Evolutionary conservation across 306 rosid genomes (phyloP).

Genomic region (Alnus rubra): DNA sequence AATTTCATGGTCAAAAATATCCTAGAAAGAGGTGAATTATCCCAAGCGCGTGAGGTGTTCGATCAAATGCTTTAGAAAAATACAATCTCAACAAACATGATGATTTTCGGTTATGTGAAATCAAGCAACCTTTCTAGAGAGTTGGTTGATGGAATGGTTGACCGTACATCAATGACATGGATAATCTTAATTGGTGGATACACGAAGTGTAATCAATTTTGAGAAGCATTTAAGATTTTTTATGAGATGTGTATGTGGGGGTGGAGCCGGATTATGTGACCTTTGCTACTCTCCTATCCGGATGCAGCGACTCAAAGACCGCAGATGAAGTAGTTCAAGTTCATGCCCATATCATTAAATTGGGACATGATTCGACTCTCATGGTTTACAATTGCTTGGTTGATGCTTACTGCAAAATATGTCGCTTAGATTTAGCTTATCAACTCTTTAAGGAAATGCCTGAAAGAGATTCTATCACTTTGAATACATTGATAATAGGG

Average conservation of each 20-base stretch:
- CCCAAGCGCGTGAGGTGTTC: conserved; percentile 55
- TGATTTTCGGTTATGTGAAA: conserved; percentile 67
- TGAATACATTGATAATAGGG: conserved; percentile 78
- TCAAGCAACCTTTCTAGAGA: conserved; percentile 54
- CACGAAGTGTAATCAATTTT: conserved; percentile 43
- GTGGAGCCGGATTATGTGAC: conserved; percentile 61
- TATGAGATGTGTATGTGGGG: conserved; percentile 59
- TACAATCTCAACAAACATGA: conserved; percentile 61
- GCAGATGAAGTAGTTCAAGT: conserved; percentile 54
- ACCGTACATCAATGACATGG: conserved; percentile 77
- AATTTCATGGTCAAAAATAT: conserved; percentile 53
- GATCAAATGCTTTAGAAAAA: conserved; percentile 76
- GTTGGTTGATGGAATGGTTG: conserved; percentile 62
- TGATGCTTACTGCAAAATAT: conserved; percentile 79
- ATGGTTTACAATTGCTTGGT: conserved; percentile 83
- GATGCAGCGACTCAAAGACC: conserved; percentile 30
- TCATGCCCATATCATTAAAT: conserved; percentile 60
- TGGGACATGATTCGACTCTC: conserved; percentile 59
- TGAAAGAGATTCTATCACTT: conserved; percentile 65
- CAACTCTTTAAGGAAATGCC: conserved; percentile 54
- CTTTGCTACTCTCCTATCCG: conserved; percentile 74
- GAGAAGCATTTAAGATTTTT: conserved; percentile 63
- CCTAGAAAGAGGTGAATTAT: conserved; percentile 50
- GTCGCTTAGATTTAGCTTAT: conserved; percentile 47
- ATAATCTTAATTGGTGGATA: conserved; percentile 77